These are phyloP conservation scores for Rehmannia glutinosa DNA, from an alignment of 257 asterid species.

Conservation along the genomic window DNA sequence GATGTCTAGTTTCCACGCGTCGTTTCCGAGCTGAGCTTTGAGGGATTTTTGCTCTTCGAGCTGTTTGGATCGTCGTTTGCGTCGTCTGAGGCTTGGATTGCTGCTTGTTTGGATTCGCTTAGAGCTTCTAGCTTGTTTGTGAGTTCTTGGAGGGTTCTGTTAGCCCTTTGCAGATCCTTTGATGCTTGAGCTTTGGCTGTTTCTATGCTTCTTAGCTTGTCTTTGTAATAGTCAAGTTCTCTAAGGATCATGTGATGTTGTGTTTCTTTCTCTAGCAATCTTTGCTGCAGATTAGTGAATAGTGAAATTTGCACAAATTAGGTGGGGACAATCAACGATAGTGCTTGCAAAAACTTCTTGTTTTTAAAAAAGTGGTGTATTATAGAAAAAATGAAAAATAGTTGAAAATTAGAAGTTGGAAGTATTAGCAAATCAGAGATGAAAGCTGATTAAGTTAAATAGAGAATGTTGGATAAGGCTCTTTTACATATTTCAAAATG, in stretches of 20 bases:
- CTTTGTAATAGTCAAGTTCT: slow-evolving; percentile 62
- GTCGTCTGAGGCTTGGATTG: slow-evolving; percentile 54
- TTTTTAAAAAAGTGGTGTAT: no score
- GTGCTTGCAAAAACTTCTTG: no score
- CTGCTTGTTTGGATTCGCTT: slow-evolving; percentile 76
- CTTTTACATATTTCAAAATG: no score
- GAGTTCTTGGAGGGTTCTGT: slow-evolving; percentile 57
- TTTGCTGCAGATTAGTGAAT: slow-evolving; percentile 36
- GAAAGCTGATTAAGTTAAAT: no score
- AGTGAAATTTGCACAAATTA: no score
- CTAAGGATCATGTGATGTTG: slow-evolving; percentile 67
- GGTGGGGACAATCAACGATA: no score
- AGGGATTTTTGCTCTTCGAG: slow-evolving; percentile 55
- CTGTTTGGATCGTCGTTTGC: slow-evolving; percentile 45
- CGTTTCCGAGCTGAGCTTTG: slow-evolving; percentile 35
- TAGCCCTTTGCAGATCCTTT: slow-evolving; percentile 59
- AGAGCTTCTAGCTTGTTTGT: slow-evolving; percentile 70
- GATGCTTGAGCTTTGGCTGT: slow-evolving; percentile 50
- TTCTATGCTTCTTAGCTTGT: slow-evolving; percentile 47
- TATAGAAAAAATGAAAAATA: no score
- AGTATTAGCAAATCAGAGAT: no score
- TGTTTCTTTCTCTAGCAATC: slow-evolving; percentile 81
- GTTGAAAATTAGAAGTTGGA: no score
- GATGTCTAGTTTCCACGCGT: slow-evolving; percentile 61
- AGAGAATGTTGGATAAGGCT: no score